Conservation (phyloP, 345 rosid species). For the Hypericum androsaemum region DNA sequence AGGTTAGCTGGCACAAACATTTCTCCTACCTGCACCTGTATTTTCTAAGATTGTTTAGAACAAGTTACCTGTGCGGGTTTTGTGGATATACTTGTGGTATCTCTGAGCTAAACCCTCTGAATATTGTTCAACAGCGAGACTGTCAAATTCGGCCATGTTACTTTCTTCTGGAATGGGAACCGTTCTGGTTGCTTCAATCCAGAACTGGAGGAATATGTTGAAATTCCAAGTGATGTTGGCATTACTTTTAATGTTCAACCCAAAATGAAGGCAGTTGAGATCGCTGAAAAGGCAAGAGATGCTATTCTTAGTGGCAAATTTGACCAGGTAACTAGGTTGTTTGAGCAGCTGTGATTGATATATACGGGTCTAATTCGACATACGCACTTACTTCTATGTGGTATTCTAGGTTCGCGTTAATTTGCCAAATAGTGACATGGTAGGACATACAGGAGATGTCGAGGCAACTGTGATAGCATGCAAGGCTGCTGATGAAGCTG, state of each 20-base stretch:
- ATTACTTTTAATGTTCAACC: constrained; percentile 87
- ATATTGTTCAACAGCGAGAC: constrained; percentile 53
- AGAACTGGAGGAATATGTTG: constrained; percentile 77
- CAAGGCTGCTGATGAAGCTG: constrained; percentile 85
- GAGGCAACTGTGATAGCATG: constrained; percentile 77
- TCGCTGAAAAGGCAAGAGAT: constrained; percentile 76
- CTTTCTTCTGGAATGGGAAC: constrained; percentile 99
- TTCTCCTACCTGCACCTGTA: not conserved
- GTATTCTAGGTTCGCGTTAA: constrained; percentile 67
- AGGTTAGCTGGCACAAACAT: constrained; percentile 33
- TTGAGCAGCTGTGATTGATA: constrained; percentile 2
- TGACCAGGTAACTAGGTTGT: constrained; percentile 49
- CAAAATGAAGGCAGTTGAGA: constrained; percentile 89
- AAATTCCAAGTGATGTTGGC: constrained; percentile 88
- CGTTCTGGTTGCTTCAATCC: constrained; percentile 78
- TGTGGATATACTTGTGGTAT: not conserved
- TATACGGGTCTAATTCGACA: not conserved
- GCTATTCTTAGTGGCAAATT: constrained; percentile 78
- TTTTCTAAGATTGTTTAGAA: not conserved
- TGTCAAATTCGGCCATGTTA: constrained; percentile 91
- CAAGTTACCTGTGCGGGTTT: not conserved
- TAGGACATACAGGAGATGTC: constrained; percentile 95
- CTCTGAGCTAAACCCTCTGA: not conserved
- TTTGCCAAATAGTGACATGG: constrained; percentile 91
- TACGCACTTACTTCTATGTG: not conserved